Evolutionary conservation across 495 filamentous ascomycete species (phyloP).

Genomic region (Penicillium cataractarum): DNA sequence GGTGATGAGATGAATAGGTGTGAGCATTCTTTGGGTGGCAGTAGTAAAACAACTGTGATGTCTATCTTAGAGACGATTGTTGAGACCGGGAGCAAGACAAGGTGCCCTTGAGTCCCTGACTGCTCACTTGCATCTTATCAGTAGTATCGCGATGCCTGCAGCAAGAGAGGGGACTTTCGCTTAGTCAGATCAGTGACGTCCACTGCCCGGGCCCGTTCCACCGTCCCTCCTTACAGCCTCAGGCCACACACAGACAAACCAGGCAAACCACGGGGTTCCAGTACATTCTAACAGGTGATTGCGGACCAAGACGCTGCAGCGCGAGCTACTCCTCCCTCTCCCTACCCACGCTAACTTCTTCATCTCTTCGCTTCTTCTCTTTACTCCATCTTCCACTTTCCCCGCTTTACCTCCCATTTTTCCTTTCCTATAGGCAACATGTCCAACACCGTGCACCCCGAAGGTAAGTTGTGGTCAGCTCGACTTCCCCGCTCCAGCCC

Average conservation of each 20-base stretch:
- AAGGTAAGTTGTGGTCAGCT: conserved; percentile 43
- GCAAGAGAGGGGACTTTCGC: conserved; percentile 18
- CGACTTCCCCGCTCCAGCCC: conserved; percentile 42
- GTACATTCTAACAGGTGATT: conserved; percentile 42
- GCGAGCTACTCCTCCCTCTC: conserved; percentile 23
- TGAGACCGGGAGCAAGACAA: conserved; percentile 5
- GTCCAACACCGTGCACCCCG: conserved; percentile 40
- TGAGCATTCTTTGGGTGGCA: conserved; percentile 15
- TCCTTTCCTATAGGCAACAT: conserved; percentile 26
- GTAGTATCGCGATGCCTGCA: conserved; percentile 19
- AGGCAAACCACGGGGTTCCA: conserved; percentile 44
- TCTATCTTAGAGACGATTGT: not conserved
- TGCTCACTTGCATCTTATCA: conserved; percentile 21
- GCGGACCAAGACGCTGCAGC: conserved; percentile 20
- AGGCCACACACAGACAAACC: conserved; percentile 34
- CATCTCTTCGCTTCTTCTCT: conserved; percentile 12
- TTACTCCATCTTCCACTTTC: conserved; percentile 9
- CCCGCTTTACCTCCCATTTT: conserved; percentile 16
- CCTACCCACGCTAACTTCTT: conserved; percentile 18
- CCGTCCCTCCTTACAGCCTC: conserved; percentile 15
- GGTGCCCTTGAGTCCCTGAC: conserved; percentile 3
- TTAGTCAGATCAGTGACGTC: conserved; percentile 21
- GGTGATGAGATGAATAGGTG: conserved; percentile 15
- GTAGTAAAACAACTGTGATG: not conserved
- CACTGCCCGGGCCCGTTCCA: not conserved